Percentiles rank a stretch among this genome's conserved stretches.
Evolutionary conservation across 257 asterid species (phyloP).

Genomic region (Forsythia viridissima): DNA sequence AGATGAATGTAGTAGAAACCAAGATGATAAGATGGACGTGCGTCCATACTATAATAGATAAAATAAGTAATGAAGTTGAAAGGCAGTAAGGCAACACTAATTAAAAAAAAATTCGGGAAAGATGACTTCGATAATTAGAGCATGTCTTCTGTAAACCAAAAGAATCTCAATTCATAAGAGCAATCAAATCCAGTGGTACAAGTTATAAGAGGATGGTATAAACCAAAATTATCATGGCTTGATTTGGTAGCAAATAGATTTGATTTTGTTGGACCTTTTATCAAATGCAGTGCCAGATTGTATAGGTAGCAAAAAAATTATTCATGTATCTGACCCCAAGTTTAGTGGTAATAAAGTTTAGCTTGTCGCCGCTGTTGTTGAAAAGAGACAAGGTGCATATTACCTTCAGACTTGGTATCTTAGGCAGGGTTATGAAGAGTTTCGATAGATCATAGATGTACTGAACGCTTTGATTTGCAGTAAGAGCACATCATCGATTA

Average conservation of each 20-base stretch:
- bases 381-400: constrained; percentile 5
- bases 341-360: neutral
- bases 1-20: neutral
- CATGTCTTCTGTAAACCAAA: neutral
- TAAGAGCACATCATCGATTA: neutral
- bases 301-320: neutral
- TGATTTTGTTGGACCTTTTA: neutral
- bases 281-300: neutral
- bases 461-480: neutral
- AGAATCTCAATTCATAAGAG: neutral
- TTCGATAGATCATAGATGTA: neutral
- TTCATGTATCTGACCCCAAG: neutral
- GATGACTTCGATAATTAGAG: neutral
- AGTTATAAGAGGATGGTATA: neutral
- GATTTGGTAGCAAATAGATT: no score
- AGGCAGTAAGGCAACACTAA: neutral
- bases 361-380: neutral
- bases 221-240: neutral
- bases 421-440: neutral
- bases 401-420: neutral
- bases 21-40: neutral
- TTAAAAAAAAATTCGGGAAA: neutral
- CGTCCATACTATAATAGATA: neutral
- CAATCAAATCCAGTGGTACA: no score
- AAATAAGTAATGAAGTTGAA: neutral